Evolutionary conservation across 208 protist genomes (phyloP), one percentile per base, ranked within the genome.

Genomic region (Trypanosomatidae sp.): DNA sequence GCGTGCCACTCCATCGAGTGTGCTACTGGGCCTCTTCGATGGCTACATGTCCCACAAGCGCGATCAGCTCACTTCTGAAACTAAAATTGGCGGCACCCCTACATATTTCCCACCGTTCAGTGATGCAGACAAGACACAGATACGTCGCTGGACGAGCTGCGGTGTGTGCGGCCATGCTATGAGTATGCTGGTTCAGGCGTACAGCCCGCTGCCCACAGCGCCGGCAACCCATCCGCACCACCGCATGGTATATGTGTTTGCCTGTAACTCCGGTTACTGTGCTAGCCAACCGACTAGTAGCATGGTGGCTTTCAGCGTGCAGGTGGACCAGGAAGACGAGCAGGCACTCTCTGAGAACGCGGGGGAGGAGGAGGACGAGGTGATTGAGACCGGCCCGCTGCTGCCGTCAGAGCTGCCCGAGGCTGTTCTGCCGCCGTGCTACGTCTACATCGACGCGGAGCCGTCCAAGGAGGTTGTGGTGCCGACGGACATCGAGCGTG

Each of bases 171-270:
- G 88, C 3, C 73, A 81, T 44, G 30, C 47, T 13, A 91, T 96
- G 88, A 93, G 77, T 64, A 81, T 96, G 17, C 76, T 96, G 28
- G 44, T 87, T 12, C 91, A 96, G 62, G 91, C 89, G 22, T 96
- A 88, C 82, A 88, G 85, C 71, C 91, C 91, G 9, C 81, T 94
- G 10, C 85, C 91, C 0, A 49, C 43, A 15, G 79, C 71, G 2
- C 69, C 71, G 22, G 9, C 62, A 9, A 50, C 22, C 46, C 17
- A 49, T 43, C 65, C 76, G 33, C 88, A 93, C 64, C 77, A 96
- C 62, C 81, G 91, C 58, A 96, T 96, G 91, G 30, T 96, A 28
- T 96, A 96, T 71, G 81, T 96, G 41, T 94, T 90, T 71, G 79
- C 79, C 22, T 96, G 91, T 73, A 96, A 96, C 78, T 84, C 77